phyloP scores from a whole-genome alignment of 2,329 filamentous ascomycete genomes.

The Pseudogymnoascus destructans region DNA sequence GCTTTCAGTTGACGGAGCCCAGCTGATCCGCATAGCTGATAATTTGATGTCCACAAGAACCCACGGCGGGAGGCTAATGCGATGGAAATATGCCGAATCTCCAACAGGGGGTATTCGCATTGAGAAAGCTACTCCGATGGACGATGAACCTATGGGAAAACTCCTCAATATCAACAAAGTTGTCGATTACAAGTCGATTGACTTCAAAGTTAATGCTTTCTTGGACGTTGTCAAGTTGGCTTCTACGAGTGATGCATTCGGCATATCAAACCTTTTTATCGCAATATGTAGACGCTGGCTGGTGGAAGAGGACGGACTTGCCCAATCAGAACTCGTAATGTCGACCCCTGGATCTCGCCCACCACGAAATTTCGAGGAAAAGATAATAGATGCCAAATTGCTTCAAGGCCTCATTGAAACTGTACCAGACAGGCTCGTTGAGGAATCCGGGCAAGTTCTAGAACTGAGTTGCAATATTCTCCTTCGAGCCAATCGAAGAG shows the following conservation, averaged over 20 bases:
- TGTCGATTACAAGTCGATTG: conserved; percentile 30
- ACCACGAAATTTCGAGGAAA: conserved; percentile 30
- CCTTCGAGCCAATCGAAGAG: conserved; percentile 15
- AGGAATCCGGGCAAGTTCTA: conserved; percentile 50
- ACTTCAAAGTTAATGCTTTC: conserved; percentile 34
- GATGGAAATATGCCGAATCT: conserved; percentile 41
- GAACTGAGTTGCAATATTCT: conserved; percentile 51
- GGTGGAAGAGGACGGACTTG: conserved; percentile 15
- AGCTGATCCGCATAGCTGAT: conserved; percentile 36
- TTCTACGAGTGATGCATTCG: conserved; percentile 26
- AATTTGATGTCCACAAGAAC: conserved; percentile 45
- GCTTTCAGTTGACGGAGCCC: conserved; percentile 39
- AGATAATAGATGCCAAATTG: conserved; percentile 45
- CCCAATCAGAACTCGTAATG: conserved; percentile 18
- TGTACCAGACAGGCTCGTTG: conserved; percentile 49
- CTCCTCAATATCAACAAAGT: neutral
- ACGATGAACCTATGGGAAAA: conserved; percentile 10
- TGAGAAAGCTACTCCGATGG: conserved; percentile 19
- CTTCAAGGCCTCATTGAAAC: conserved; percentile 52
- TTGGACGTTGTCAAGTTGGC: conserved; percentile 34
- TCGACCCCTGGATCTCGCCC: neutral
- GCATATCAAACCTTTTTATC: conserved; percentile 48
- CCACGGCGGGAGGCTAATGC: conserved; percentile 18
- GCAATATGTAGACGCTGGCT: conserved; percentile 47
- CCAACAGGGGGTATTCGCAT: conserved; percentile 40